Base-by-base conservation (phyloP, 2,329 filamentous ascomycete genomes). In the Colletotrichum sp. region DNA sequence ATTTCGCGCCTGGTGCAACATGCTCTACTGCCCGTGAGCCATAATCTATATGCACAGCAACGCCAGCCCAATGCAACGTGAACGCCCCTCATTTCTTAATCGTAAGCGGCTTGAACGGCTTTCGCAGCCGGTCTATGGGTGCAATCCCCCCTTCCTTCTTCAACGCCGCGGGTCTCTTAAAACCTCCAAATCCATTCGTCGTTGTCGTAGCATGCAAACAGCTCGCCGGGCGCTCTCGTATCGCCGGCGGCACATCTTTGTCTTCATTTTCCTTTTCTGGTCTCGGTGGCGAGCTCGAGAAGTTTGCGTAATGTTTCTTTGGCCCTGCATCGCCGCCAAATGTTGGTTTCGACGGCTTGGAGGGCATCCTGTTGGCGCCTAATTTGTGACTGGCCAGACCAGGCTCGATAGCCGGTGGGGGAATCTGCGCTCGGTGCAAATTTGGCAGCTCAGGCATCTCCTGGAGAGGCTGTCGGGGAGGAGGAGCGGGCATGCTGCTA, bases 101-200 rank as follows among this genome's bases (percentile, higher is more conserved):
- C 13, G 89, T 91, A 78, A 91, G 83, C 59, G 88, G 89, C 82
- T 90, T 91, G 73, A 92, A 92, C 8, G 90, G 90, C 80, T 88
- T 90, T 71, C 86, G 85, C 65, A 91, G 80, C 78, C 86, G 86
- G 66, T 90, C 87, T 80, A 92, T 86, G 0, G 88, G 87, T 57
- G 88, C 84, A 36, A 89, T 86, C 1, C 87, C 85, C 5, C 86
- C 87, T 52, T 29, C 83, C 80, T 22, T 82, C 80, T 77, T 78
- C 7, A 91, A 78, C 0, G 86, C 85, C 2, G 85, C 83, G 4
- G 88, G 88, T 71, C 88, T 85, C 79, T 87, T 86, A 67, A 90
- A 81, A 55, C 85, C 81, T 68, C 81, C 83, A 63, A 82, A 64
- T 29, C 81, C 77, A 72, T 78, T 82, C 16, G 84, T 84, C 74